phyloP scores from a whole-genome alignment of 2,329 filamentous ascomycete species.

The Colletotrichum spaethianum region DNA sequence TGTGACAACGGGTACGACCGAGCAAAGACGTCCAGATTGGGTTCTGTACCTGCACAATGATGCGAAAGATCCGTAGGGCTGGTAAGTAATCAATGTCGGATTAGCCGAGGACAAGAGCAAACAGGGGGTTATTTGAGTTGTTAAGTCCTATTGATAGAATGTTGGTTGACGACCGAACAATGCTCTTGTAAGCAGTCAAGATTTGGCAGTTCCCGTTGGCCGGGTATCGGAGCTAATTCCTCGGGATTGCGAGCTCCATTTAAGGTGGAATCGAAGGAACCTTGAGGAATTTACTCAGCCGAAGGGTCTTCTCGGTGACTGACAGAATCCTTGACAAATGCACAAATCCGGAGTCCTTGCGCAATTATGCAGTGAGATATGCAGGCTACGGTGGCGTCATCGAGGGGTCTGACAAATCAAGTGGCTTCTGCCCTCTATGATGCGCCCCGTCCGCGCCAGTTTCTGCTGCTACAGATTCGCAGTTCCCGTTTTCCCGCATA shows the following conservation, averaged over 20 bases:
- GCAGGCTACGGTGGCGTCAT: conserved; percentile 12
- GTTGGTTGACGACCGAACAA: neutral
- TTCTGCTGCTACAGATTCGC: neutral
- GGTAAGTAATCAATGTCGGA: neutral
- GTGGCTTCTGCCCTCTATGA: neutral
- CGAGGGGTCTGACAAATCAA: conserved; percentile 14
- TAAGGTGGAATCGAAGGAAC: neutral
- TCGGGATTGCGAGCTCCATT: neutral
- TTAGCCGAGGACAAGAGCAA: neutral
- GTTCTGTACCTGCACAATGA: neutral
- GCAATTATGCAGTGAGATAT: conserved; percentile 7
- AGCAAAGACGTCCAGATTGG: neutral
- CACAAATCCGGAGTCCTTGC: neutral
- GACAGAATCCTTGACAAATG: neutral
- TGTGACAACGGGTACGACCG: neutral
- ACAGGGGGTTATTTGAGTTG: neutral
- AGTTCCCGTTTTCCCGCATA: neutral
- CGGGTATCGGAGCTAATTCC: neutral
- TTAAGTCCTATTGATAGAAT: neutral
- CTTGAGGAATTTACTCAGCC: neutral
- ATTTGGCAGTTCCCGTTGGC: neutral
- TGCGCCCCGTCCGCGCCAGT: conserved; percentile 7
- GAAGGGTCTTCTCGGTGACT: neutral
- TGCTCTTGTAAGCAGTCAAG: neutral
- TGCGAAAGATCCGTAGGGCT: neutral